Evolutionary conservation across 2,329 filamentous ascomycete genomes (phyloP).

Genomic region (Cladophialophora yegresii): DNA sequence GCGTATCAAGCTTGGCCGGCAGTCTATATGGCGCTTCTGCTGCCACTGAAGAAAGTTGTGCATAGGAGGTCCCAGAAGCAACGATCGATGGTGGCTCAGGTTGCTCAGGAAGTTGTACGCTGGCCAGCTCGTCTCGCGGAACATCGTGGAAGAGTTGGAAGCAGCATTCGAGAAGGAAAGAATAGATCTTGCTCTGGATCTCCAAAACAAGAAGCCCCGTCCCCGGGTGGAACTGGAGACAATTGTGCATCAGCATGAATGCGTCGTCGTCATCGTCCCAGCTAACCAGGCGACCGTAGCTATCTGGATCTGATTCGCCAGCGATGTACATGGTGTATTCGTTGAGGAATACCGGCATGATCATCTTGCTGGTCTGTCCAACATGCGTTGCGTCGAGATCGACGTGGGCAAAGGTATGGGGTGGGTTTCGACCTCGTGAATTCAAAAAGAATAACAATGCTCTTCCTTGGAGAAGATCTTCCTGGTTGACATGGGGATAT

Average conservation of each 20-base stretch:
- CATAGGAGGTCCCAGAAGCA: slow-evolving; percentile 40
- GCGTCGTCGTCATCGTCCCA: slow-evolving; percentile 14
- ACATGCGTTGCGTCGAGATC: slow-evolving; percentile 46
- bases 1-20: slow-evolving; percentile 52
- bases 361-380: slow-evolving; percentile 36
- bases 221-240: slow-evolving; percentile 47
- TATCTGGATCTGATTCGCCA: slow-evolving; percentile 38
- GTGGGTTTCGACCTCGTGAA: slow-evolving; percentile 52
- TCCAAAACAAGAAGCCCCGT: slow-evolving; percentile 56
- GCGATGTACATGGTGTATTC: slow-evolving; percentile 43
- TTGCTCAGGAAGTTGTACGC: slow-evolving; percentile 41
- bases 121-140: slow-evolving; percentile 38
- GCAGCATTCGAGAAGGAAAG: slow-evolving; percentile 55
- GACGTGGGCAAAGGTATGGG: slow-evolving; percentile 51
- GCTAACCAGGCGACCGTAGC: slow-evolving; percentile 44
- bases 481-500: slow-evolving; percentile 60
- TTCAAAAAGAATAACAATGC: slow-evolving; percentile 56
- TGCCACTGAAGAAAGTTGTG: slow-evolving; percentile 47
- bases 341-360: slow-evolving; percentile 38
- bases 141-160: slow-evolving; percentile 57
- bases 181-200: slow-evolving; percentile 52
- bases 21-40: slow-evolving; percentile 57
- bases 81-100: slow-evolving; percentile 44
- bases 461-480: slow-evolving; percentile 54
- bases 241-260: slow-evolving; percentile 46